These are phyloP conservation scores for Parastagonospora nodorum DNA, from an alignment of 2,329 filamentous ascomycete species.

Conservation along the genomic window DNA sequence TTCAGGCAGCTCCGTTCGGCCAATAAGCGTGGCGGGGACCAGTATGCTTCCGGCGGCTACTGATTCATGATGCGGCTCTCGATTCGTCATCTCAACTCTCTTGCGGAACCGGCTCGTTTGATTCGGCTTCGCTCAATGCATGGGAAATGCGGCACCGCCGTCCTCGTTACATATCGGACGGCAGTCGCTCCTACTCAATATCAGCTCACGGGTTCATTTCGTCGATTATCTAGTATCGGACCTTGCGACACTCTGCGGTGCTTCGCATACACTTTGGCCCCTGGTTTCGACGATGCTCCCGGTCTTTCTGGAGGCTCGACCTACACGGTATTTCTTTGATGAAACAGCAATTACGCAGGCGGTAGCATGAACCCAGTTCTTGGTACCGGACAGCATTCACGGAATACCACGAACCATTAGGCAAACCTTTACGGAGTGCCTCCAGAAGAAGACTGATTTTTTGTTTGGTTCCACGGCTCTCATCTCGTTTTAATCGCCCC, in stretches of 20 bases:
- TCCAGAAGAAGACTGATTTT: constrained; percentile 35
- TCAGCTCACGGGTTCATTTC: constrained; percentile 44
- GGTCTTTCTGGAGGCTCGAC: constrained; percentile 37
- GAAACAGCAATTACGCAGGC: constrained; percentile 25
- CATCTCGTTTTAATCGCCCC: constrained; percentile 40
- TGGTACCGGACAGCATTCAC: constrained; percentile 18
- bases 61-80: constrained; percentile 51
- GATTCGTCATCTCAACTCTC: constrained; percentile 49
- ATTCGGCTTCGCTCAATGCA: constrained; percentile 40
- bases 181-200: constrained; percentile 44
- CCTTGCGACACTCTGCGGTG: constrained; percentile 36
- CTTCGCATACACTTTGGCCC: constrained; percentile 32
- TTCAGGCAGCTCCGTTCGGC: constrained; percentile 59
- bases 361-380: constrained; percentile 24
- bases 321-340: constrained; percentile 31
- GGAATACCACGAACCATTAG: constrained; percentile 26
- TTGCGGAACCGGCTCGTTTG: constrained; percentile 41
- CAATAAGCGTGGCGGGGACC: constrained; percentile 57
- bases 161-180: constrained; percentile 46
- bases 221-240: constrained; percentile 40
- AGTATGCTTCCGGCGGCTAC: constrained; percentile 55
- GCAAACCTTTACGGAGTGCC: constrained; percentile 28
- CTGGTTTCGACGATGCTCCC: constrained; percentile 33
- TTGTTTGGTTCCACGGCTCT: constrained; percentile 34
- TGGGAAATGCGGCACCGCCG: constrained; percentile 53